phyloP scores from a whole-genome alignment of 2,329 filamentous ascomycete genomes.

The Botrytis paeoniae region DNA sequence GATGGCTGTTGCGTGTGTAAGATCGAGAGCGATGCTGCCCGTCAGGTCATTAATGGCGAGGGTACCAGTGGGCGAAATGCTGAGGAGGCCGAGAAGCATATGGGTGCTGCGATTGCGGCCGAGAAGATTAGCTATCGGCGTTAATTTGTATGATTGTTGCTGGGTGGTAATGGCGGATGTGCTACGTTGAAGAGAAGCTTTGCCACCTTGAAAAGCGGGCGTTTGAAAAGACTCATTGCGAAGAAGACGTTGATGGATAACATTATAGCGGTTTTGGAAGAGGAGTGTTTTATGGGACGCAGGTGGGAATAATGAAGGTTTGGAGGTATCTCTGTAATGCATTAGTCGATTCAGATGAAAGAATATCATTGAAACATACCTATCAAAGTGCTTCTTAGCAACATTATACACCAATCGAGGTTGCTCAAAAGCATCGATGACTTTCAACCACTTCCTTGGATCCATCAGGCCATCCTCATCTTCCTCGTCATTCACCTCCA shows the following conservation, averaged over 20 bases:
- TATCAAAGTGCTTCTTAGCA: constrained; percentile 86
- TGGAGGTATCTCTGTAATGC: constrained; percentile 52
- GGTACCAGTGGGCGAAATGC: constrained; percentile 74
- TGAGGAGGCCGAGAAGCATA: constrained; percentile 81
- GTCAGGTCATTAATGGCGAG: constrained; percentile 83
- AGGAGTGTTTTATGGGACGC: constrained; percentile 78
- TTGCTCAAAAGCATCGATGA: constrained; percentile 81
- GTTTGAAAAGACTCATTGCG: constrained; percentile 92
- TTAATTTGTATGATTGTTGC: constrained; percentile 78
- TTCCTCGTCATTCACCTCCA: constrained; percentile 53
- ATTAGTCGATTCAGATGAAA: constrained; percentile 20
- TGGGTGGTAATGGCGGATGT: constrained; percentile 51
- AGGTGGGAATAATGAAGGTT: constrained; percentile 69
- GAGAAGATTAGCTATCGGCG: constrained; percentile 71
- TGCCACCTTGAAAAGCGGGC: constrained; percentile 65
- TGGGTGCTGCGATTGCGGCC: constrained; percentile 82
- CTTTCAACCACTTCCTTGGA: constrained; percentile 77
- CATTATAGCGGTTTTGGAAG: constrained; percentile 86
- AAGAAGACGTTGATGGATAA: constrained; percentile 87
- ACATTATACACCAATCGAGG: constrained; percentile 75
- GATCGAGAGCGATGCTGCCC: constrained; percentile 80
- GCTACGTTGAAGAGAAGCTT: constrained; percentile 54
- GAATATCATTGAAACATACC: constrained; percentile 46
- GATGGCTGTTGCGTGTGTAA: constrained; percentile 76
- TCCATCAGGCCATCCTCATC: constrained; percentile 59